Percentiles rank a stretch among this genome's conserved stretches.
Evolutionary conservation across 1,139 yeast species (phyloP).

Genomic region (Suhomyces bribrorum): DNA sequence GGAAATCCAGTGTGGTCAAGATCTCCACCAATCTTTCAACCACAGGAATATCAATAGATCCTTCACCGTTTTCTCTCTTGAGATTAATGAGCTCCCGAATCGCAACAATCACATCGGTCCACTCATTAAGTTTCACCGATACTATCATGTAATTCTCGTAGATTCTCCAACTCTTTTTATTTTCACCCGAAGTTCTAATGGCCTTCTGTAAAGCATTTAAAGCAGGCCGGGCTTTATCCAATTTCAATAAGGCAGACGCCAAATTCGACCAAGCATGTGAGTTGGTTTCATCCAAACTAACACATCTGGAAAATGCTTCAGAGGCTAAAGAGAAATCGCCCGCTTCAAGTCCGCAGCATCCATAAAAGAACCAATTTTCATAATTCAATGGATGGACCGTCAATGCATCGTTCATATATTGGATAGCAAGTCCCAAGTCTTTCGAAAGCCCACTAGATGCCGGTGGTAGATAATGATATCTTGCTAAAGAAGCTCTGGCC

Average conservation of each 20-base stretch:
- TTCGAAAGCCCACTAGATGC: conserved; percentile 50
- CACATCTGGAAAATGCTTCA: conserved; percentile 91
- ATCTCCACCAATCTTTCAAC: conserved; percentile 73
- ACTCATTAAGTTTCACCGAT: conserved; percentile 76
- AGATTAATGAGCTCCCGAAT: conserved; percentile 58
- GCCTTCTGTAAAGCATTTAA: conserved; percentile 83
- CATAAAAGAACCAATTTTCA: conserved; percentile 91
- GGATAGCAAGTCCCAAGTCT: conserved; percentile 57
- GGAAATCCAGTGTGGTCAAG: conserved; percentile 55
- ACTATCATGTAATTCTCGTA: conserved; percentile 87
- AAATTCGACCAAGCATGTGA: conserved; percentile 94
- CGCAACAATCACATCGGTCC: conserved; percentile 86
- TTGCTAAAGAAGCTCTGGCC: conserved; percentile 83
- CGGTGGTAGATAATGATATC: conserved; percentile 71
- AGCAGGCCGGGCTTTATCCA: conserved; percentile 72
- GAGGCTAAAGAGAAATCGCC: conserved; percentile 77
- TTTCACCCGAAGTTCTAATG: conserved; percentile 62
- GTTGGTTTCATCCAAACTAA: conserved; percentile 78
- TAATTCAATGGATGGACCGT: conserved; percentile 72
- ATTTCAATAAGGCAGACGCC: conserved; percentile 72
- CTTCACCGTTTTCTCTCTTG: conserved; percentile 57
- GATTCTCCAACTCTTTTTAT: conserved; percentile 78
- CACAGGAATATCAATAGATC: conserved; percentile 71
- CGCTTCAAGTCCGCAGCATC: conserved; percentile 83
- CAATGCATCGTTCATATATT: conserved; percentile 74